Evolutionary conservation across 768 basidiomycete genomes (phyloP).

Genomic region (Grammothele lineata): DNA sequence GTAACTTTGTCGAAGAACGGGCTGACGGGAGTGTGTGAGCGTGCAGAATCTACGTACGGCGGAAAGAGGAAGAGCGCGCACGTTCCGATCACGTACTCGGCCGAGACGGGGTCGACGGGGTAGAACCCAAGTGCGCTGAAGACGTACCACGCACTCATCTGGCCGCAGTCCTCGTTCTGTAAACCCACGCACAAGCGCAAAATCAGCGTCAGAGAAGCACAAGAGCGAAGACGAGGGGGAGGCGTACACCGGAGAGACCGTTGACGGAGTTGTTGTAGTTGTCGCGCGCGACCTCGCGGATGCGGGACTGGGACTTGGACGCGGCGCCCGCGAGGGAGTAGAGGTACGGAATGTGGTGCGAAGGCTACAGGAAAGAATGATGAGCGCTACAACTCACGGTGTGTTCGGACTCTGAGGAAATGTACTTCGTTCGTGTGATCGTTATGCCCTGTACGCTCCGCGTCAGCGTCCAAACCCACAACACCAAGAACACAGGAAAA

Average conservation of each 20-base stretch:
- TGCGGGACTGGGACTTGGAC: slow-evolving; percentile 64
- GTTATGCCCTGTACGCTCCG: slow-evolving; percentile 67
- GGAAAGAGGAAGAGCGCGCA: slow-evolving; percentile 27
- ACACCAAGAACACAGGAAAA: background rate
- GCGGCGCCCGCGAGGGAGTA: slow-evolving; percentile 72
- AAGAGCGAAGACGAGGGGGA: background rate
- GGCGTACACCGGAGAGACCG: slow-evolving; percentile 67
- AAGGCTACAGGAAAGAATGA: slow-evolving; percentile 48
- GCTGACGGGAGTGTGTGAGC: slow-evolving; percentile 16
- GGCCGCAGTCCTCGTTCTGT: slow-evolving; percentile 86
- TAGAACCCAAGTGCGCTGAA: slow-evolving; percentile 84
- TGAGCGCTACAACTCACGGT: background rate
- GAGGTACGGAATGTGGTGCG: slow-evolving; percentile 83
- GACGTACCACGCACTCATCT: slow-evolving; percentile 89
- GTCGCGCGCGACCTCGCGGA: slow-evolving; percentile 56
- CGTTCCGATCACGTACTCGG: slow-evolving; percentile 74
- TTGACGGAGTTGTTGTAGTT: slow-evolving; percentile 67
- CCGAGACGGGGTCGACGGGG: slow-evolving; percentile 77
- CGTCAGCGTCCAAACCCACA: background rate
- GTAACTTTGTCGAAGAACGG: slow-evolving; percentile 53
- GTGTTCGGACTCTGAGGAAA: background rate
- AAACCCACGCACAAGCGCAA: too few species aligned
- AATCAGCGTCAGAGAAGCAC: background rate
- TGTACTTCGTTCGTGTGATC: slow-evolving; percentile 74
- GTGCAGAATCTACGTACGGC: background rate